Percentiles rank a stretch among this genome's conserved stretches.
Evolutionary conservation across 2,329 filamentous ascomycete species (phyloP).

Genomic region (Cladobotryum protrusum): DNA sequence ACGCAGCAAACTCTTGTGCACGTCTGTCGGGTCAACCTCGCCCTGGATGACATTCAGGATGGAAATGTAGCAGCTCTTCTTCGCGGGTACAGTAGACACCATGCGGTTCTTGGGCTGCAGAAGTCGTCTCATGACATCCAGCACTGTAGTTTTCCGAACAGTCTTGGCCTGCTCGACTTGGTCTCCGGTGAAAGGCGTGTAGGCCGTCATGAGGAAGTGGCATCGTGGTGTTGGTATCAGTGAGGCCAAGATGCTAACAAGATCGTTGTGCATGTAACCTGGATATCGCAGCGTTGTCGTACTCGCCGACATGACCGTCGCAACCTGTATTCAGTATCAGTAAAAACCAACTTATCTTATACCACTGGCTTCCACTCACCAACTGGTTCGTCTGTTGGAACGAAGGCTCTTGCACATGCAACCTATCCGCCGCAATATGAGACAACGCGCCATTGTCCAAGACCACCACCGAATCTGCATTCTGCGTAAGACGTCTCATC

Average conservation of each 20-base stretch:
- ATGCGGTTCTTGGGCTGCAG: constrained; percentile 98
- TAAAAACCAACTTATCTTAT: background rate
- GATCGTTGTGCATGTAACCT: constrained; percentile 99
- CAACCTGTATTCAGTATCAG: constrained; percentile 48
- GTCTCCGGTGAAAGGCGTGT: constrained; percentile 95
- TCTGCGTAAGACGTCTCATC: constrained; percentile 85
- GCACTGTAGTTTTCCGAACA: constrained; percentile 92
- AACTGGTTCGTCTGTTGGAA: constrained; percentile 98
- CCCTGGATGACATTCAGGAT: constrained; percentile 99
- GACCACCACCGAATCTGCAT: constrained; percentile 95
- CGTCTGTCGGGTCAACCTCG: constrained; percentile 94
- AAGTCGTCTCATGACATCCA: constrained; percentile 94
- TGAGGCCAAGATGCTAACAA: constrained; percentile 92
- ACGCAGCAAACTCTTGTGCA: constrained; percentile 94
- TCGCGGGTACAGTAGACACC: constrained; percentile 91
- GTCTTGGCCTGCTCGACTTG: constrained; percentile 97
- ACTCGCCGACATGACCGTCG: constrained; percentile 97
- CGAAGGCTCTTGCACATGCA: constrained; percentile 92
- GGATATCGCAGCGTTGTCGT: constrained; percentile 95
- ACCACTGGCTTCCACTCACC: constrained; percentile 35
- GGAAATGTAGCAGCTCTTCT: constrained; percentile 98
- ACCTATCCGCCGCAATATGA: constrained; percentile 85
- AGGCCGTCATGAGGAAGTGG: constrained; percentile 97
- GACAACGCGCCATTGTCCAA: constrained; percentile 92
- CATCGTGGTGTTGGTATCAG: constrained; percentile 93